Conservation (phyloP, 352 stramenopile genomes). For the Pythium aristosporum region DNA sequence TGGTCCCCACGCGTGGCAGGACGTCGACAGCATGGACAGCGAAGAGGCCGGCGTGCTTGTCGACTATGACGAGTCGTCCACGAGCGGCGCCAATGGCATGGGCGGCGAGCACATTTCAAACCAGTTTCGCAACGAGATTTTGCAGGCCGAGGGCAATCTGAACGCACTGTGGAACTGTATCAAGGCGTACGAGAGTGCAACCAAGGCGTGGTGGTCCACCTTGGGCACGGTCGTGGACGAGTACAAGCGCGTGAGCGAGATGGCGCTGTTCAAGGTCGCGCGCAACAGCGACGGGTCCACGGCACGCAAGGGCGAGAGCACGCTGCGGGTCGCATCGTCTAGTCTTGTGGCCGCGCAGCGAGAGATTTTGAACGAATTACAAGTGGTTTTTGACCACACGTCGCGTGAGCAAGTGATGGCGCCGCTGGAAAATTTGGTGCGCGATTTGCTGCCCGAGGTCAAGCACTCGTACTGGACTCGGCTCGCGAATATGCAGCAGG, state of each 20-base stretch:
- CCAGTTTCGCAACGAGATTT: slow-evolving; percentile 67
- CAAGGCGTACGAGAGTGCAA: slow-evolving; percentile 58
- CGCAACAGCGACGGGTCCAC: slow-evolving; percentile 14
- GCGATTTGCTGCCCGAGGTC: slow-evolving; percentile 60
- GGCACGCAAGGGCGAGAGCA: slow-evolving; percentile 6
- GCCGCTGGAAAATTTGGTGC: slow-evolving; percentile 43
- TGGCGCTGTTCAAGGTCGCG: slow-evolving; percentile 46
- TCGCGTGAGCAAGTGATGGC: slow-evolving; percentile 47
- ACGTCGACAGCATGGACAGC: slow-evolving; percentile 62
- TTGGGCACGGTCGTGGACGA: slow-evolving; percentile 56
- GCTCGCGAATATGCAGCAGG: slow-evolving; percentile 29
- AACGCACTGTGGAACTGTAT: slow-evolving; percentile 79
- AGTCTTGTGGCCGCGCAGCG: slow-evolving; percentile 33
- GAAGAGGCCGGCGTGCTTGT: slow-evolving; percentile 49
- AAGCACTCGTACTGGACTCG: slow-evolving; percentile 81
- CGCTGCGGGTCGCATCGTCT: slow-evolving; percentile 20
- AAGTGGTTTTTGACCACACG: slow-evolving; percentile 41
- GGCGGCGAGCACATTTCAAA: slow-evolving; percentile 35
- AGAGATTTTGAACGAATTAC: slow-evolving; percentile 34
- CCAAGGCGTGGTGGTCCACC: slow-evolving; percentile 57
- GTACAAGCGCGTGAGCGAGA: slow-evolving; percentile 56
- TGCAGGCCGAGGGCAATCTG: slow-evolving; percentile 70
- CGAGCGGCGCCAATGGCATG: background rate
- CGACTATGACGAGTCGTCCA: slow-evolving; percentile 25
- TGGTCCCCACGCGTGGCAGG: slow-evolving; percentile 35